Evolutionary conservation across 805 yeast genomes (phyloP).

Genomic region (Ogataea angusta): DNA sequence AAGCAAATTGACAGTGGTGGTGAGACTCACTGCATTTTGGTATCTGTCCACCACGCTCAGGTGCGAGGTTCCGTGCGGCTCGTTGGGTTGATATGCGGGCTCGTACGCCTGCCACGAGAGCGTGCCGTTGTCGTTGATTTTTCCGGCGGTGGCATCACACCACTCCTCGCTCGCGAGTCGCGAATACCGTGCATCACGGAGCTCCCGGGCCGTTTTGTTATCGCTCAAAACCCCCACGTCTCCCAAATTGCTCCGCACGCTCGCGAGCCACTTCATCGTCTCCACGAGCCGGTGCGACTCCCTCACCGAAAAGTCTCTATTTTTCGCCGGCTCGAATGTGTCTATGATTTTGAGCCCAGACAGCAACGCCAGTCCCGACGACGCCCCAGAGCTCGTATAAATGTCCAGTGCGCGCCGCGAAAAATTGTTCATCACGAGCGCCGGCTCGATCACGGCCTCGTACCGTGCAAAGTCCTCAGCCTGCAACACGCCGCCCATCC

Average conservation of each 20-base stretch:
- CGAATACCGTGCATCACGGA: conserved; percentile 37
- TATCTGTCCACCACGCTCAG: conserved; percentile 71
- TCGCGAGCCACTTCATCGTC: conserved; percentile 90
- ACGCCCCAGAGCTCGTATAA: conserved; percentile 65
- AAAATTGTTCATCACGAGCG: conserved; percentile 39
- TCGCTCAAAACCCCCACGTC: conserved; percentile 42
- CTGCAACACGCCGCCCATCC: conserved; percentile 65
- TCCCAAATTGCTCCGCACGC: conserved; percentile 83
- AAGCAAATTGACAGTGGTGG: conserved; percentile 80
- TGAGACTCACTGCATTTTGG: conserved; percentile 79
- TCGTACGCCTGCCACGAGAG: conserved; percentile 67
- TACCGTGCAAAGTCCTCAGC: conserved; percentile 66
- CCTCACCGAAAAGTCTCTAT: conserved; percentile 41
- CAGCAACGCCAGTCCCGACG: conserved; percentile 79
- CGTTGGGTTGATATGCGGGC: conserved; percentile 72
- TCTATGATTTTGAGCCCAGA: conserved; percentile 71
- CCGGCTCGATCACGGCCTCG: conserved; percentile 44
- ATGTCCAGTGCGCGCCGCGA: conserved; percentile 32
- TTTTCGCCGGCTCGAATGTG: conserved; percentile 28
- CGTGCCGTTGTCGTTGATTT: conserved; percentile 58
- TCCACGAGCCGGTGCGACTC: conserved; percentile 72
- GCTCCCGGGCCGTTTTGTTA: conserved; percentile 23
- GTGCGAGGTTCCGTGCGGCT: conserved; percentile 91
- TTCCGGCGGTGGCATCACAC: conserved; percentile 47
- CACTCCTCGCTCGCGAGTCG: conserved; percentile 53